Base-by-base conservation (phyloP, 768 basidiomycete genomes). In the Paxillus ammoniavirescens region DNA sequence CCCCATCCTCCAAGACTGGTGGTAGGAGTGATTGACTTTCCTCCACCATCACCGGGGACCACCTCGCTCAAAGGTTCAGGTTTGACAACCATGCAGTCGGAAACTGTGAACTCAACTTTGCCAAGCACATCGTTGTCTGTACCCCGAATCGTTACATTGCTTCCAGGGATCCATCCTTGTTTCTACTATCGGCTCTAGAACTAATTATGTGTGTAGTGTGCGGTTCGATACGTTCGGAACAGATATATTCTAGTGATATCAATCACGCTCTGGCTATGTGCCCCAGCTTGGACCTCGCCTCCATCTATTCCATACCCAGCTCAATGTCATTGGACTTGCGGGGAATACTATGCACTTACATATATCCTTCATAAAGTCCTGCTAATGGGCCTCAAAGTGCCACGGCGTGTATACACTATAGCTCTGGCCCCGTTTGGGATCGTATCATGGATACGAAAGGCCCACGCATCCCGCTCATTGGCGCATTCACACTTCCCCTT, bases 221-320 rank as follows among this genome's bases (percentile, higher is more conserved):
- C 21, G 15, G 21, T 17, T 3, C 14, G 15, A 15, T 9, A 21
- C 1, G 21, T 12, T 42, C 17, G n/a, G 15, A 47, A 23, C 33
- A 71, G 68, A 60, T 70, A 51, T 70, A 66, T 38, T 70, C 68
- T 47, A 68, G 68, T 68, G 7, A 10, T n/a, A n/a, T n/a, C 8
- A 0, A 8, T 33, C 4, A 5, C 17, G 2, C 17, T 30, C 28
- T 9, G 12, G 46, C 5, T 52, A 47, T 66, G 83, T 89, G 1
- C 93, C 93, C 0, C 93, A 95, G 66, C 79, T 96, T 5, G 90
- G 89, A 1, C 72, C 83, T 17, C 81, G 83, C 37, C 79, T 96
- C 14, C 74, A 79, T 42, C 81, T 95, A 47, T 80, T 81, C 4
- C 89, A 94, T 50, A 95, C 93, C 0, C 82, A 89, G 53, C 75